Evolutionary conservation across 805 yeast species (phyloP), one percentile per base, ranked within the genome.

Genomic region (Yamadazyma phyllophila): DNA sequence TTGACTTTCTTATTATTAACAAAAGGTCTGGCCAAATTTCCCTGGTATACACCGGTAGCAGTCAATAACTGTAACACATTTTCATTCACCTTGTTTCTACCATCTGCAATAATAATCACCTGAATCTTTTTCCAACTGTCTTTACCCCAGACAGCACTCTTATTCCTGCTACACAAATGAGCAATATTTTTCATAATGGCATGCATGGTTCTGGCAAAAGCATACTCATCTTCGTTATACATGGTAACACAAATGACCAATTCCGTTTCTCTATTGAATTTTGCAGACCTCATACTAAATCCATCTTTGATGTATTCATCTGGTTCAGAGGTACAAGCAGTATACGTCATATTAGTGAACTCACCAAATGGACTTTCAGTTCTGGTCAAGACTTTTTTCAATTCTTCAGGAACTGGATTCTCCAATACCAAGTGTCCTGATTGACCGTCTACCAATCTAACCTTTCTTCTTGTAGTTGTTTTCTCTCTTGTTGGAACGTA

Each of bases 41-140:
- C 98, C 64, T 94, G 99, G 64, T 89, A 94, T 39, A 94, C 88
- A 56, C 99, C 99, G 68, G 95, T 82, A 0, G 97, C 96, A 1
- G 97, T 90, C 48, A 94, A 73, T 38, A 88, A 79, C 64, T 92
- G 96, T 37, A 94, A 68, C 2, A 91, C 92, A 13, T 96, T 86
- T 17, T 87, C 87, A 56, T 82, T 77, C 39, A 94, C 84, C 59
- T 92, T 92, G 47, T 85, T 81, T 67, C 99, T 82, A 57, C 99
- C 99, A 69, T 94, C 99, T 39, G 96, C 82, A 16, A 94, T 87
- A 56, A 94, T 84, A 45, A 88, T 74, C 11, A 94, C 97, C 44
- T 92, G 97, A 15, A 94, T 84, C 66, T 92, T 94, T 61, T 94
- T 90, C 99, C 99, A 94, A 20, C 96, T 86, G 48, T 91, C 95